Base-by-base conservation (phyloP, 805 yeast genomes). In the Candida vaughaniae region DNA sequence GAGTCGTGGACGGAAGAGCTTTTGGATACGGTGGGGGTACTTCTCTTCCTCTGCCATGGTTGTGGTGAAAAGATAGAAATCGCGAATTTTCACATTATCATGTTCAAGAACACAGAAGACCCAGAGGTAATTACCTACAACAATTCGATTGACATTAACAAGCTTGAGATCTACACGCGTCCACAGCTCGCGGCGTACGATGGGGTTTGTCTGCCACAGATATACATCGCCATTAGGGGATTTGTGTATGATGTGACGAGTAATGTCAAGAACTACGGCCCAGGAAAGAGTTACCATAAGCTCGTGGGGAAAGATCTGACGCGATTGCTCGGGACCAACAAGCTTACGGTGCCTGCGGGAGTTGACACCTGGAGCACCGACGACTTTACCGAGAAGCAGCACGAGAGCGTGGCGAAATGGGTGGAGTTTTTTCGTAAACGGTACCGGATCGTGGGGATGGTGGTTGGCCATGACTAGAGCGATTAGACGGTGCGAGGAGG, bases 251-350 rank as follows among this genome's bases (percentile, higher is more conserved):
- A 87, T 51, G 96, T 88, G 7, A 73, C 85, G 0, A 54, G 64
- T 31, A 87, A 86, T 52, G 48, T 56, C 9, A 76, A 73, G 11
- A 81, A 80, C 26, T 87, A 87, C 54, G 96, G 95, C 0, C 82
- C 82, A 3, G 90, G 89, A 0, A 75, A 78, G 42, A 79, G 82
- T 16, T 88, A 87, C 58, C 80, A 78, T 50, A 77, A 70, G 5
- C 69, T 87, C 28, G 85, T 80, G 7, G 96, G 91, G 4, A 77
- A 75, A 45, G 96, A 87, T 48, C 85, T 86, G 16, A 77, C 86
- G 22, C 64, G 93, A 40, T 83, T 91, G 2, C 64, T 87, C 36
- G 96, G 85, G 2, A 75, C 80, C 50, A 80, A 86, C 36, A 73
- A 52, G 33, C 38, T 62, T 31, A 25, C 15, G 12, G 9, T n/a